Conservation (phyloP, 2,329 filamentous ascomycete species). For the Diaporthe humulicola region DNA sequence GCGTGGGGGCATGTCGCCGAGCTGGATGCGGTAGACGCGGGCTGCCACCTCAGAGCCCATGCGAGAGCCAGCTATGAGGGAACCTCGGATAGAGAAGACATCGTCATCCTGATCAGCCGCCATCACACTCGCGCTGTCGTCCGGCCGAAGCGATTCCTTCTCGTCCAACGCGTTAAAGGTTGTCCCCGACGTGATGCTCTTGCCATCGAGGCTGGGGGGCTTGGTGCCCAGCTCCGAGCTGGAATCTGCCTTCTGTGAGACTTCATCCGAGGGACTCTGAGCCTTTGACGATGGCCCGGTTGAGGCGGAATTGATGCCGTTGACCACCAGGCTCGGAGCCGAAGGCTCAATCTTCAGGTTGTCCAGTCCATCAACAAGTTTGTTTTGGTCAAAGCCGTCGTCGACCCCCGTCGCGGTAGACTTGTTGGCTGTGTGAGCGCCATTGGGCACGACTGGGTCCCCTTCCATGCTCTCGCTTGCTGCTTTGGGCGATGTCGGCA, state of each 20-base stretch:
- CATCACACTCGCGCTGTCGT: constrained; percentile 95
- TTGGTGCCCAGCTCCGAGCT: constrained; percentile 79
- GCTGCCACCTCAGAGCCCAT: constrained; percentile 84
- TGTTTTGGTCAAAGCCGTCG: constrained; percentile 36
- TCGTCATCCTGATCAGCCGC: constrained; percentile 91
- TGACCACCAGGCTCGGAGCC: constrained; percentile 60
- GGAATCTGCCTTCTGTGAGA: constrained; percentile 71
- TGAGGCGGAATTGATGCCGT: constrained; percentile 59
- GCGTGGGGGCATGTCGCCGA: constrained; percentile 66
- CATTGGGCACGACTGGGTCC: not conserved
- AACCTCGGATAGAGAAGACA: constrained; percentile 81
- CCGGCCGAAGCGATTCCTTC: constrained; percentile 93
- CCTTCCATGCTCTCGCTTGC: not conserved
- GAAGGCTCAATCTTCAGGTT: constrained; percentile 49
- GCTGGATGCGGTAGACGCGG: constrained; percentile 64
- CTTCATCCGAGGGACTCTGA: constrained; percentile 66
- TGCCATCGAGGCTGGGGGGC: constrained; percentile 90
- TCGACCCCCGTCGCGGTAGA: constrained; percentile 25
- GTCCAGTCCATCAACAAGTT: constrained; percentile 48
- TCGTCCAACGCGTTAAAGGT: constrained; percentile 93
- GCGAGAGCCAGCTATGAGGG: constrained; percentile 80
- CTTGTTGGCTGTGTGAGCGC: not conserved
- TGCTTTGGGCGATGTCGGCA: constrained; percentile 20
- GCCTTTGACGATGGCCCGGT: constrained; percentile 53
- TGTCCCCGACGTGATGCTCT: constrained; percentile 93